Conservation (phyloP, 495 filamentous ascomycete species). For the Aspergillus sclerotiicarbonarius region DNA sequence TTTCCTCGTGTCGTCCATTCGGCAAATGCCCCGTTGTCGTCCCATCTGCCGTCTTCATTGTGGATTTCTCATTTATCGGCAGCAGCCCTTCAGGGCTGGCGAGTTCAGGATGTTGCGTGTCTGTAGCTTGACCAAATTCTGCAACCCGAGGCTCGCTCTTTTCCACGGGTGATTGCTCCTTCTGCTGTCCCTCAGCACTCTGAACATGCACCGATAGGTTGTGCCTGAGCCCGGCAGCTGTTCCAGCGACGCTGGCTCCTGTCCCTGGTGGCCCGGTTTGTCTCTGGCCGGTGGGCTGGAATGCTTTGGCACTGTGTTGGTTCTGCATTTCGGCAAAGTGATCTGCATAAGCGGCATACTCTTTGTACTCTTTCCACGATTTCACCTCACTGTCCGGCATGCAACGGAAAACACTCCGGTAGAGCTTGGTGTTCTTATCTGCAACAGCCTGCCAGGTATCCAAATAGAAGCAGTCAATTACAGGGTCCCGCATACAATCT, state of each 20-base stretch:
- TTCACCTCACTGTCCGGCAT: conserved; percentile 95
- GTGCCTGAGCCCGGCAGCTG: conserved; percentile 19
- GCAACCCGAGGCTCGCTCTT: conserved; percentile 18
- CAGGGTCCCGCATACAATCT: conserved; percentile 78
- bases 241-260: conserved; percentile 21
- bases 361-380: conserved; percentile 92
- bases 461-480: conserved; percentile 78
- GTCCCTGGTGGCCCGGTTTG: conserved; percentile 45
- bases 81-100: conserved; percentile 30
- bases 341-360: conserved; percentile 75
- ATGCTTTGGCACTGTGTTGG: conserved; percentile 41
- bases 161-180: conserved; percentile 28
- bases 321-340: conserved; percentile 72
- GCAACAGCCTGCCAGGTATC: conserved; percentile 88
- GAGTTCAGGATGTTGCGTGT: conserved; percentile 25
- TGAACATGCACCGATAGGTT: conserved; percentile 19
- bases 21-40: conserved; percentile 16
- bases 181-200: conserved; percentile 23
- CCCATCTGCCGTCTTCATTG: conserved; percentile 31
- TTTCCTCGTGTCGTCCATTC: conserved; percentile 26
- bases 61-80: conserved; percentile 44
- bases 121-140: conserved; percentile 11
- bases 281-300: conserved; percentile 34
- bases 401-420: conserved; percentile 89
- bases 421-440: conserved; percentile 92